Base-by-base conservation (phyloP, 1,284 basidiomycete species). In the Ganoderma sp. region DNA sequence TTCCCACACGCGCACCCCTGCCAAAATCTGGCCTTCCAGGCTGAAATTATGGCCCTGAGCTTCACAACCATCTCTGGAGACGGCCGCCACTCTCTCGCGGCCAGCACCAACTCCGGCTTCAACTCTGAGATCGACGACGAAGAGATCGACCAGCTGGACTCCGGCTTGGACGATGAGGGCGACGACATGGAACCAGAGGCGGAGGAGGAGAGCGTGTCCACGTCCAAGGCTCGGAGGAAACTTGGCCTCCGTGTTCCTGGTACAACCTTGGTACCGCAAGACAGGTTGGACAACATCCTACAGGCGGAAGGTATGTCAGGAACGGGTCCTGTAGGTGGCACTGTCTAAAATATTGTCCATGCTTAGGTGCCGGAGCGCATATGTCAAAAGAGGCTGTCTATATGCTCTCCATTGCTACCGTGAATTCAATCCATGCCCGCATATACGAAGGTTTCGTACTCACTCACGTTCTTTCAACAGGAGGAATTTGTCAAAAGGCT, bases 401-500 rank as follows among this genome's bases (percentile, higher is more conserved):
- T 73, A 79, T 92, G 58, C 78, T 93, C 37, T 90, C 90, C 12
- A 77, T 90, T 69, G 91, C 92, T 64, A 89, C 91, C 48, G 91
- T 92, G 77, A 63, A 87, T 80, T 59, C 34, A n/a, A 19, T 25
- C 50, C 37, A 64, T 25, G 17, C 22, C n/a, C 39, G 6, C n/a
- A 41, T 8, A 15, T 14, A 25, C 41, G 14, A 15, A 28, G 12
- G 9, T 39, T 12, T 22, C 15, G 39, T n/a, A 2, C n/a, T 7
- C 17, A 7, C 15, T 15, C 15, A 39, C 32, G 7, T 25, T 22
- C 28, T 45, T 66, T 62, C 45, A 69, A 25, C 75, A 93, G 92
- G 92, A 93, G 78, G 90, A 92, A 75, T 93, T 93, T 76, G 86
- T 93, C 63, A 91, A 90, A 78, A 83, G 86, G 54, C 81, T 93